These are phyloP conservation scores for Melocanna baccifera DNA, from an alignment of 176 grass and related monocot species.

Conservation along the genomic window DNA sequence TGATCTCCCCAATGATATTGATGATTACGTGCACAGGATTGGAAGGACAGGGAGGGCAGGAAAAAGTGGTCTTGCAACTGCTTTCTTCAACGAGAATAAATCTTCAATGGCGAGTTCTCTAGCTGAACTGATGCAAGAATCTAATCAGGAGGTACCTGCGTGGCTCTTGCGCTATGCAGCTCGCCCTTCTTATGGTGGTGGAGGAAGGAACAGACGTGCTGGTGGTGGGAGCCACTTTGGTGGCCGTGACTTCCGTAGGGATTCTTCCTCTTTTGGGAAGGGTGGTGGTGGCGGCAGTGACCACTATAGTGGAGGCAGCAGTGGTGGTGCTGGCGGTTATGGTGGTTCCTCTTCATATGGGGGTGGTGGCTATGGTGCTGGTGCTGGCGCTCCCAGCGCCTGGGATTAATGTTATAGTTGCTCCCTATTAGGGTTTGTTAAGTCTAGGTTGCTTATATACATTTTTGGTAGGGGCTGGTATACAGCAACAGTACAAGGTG, in stretches of 20 bases:
- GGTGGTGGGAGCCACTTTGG: slow-evolving; percentile 63
- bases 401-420: slow-evolving; percentile 61
- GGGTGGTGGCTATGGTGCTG: slow-evolving; percentile 49
- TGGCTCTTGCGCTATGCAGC: slow-evolving; percentile 73
- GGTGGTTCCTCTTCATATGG: slow-evolving; percentile 52
- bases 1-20: slow-evolving; percentile 90
- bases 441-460: slow-evolving; percentile 32
- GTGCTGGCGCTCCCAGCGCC: slow-evolving; percentile 59
- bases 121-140: slow-evolving; percentile 80
- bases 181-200: slow-evolving; percentile 55
- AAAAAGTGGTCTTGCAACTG: slow-evolving; percentile 72
- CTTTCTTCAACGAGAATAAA: slow-evolving; percentile 86
- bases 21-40: slow-evolving; percentile 82
- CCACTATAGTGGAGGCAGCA: slow-evolving; percentile 48
- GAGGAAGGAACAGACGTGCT: slow-evolving; percentile 53
- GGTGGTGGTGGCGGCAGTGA: slow-evolving; percentile 43
- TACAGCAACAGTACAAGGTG: slow-evolving; percentile 36
- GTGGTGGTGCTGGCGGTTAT: slow-evolving; percentile 38
- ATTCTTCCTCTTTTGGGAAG: slow-evolving; percentile 49
- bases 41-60: slow-evolving; percentile 85
- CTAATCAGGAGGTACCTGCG: slow-evolving; percentile 81
- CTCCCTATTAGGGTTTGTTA: slow-evolving; percentile 27
- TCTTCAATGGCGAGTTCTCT: slow-evolving; percentile 55
- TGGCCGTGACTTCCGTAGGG: slow-evolving; percentile 69
- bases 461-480: slow-evolving; percentile 60